Base-by-base conservation (phyloP, 2,329 filamentous ascomycete species). In the Stenocarpella maydis region DNA sequence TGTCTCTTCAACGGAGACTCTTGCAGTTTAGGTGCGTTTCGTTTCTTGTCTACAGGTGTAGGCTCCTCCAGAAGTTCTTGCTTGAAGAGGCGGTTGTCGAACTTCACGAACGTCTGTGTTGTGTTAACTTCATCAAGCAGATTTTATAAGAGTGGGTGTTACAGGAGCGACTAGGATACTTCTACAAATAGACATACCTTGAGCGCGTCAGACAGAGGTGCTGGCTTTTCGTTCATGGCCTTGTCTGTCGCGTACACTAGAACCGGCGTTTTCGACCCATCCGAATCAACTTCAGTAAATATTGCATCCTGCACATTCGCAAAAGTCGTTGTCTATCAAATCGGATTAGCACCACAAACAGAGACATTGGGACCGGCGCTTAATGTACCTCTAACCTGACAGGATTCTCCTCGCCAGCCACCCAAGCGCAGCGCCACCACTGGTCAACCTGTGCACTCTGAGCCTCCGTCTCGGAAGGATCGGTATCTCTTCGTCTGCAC, bases 11-110 rank as follows among this genome's bases (percentile, higher is more conserved):
- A 50, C 1, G 65, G 61, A 41, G 71, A 69, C 7, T 55, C 61
- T 15, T 69, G 65, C 34, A 50, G 26, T 24, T 63, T 49, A 12
- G 64, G 47, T 12, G 71, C 69, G 58, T 70, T 72, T 10, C 71
- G 72, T 65, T 78, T 78, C 69, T 72, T 75, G 24, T 76, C 76
- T 14, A 71, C 71, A 14, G 72, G 72, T 24, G 69, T 72, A 53
- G 75, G 72, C 43, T 77, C 74, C 47, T 77, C 74, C 3, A 71
- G 39, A 19, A 77, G 55, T 63, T 80, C 78, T 68, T 78, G 76
- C 70, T 77, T 78, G 24, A 80, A 80, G 43, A 74, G 71, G 1
- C 77, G 74, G 66, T 80, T 80, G 71, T 80, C 79, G 65, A 77
- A 76, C 47, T 75, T 76, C 19, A 80, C 72, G 66, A 80, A 80